Percentiles rank a stretch among this genome's conserved stretches.
These are phyloP conservation scores for Alternaria sp. DNA, from an alignment of 2,329 filamentous ascomycete species.

Conservation along the genomic window DNA sequence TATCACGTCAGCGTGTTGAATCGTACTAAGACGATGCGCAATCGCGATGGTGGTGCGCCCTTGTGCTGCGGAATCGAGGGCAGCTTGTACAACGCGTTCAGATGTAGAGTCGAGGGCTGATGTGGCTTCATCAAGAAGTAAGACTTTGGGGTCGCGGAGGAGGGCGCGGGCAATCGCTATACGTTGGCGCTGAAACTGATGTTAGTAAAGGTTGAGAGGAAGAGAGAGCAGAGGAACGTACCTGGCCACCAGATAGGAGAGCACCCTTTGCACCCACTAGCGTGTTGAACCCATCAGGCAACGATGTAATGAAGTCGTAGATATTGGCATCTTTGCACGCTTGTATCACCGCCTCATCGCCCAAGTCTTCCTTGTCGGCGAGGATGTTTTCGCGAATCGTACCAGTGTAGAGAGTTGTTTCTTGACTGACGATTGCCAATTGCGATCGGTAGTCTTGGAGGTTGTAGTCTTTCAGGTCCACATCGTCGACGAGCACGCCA, in stretches of 20 bases:
- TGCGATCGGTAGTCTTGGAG: constrained; percentile 85
- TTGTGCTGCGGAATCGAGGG: constrained; percentile 81
- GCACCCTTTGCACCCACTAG: constrained; percentile 85
- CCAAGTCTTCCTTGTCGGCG: constrained; percentile 67
- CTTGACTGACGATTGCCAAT: constrained; percentile 92
- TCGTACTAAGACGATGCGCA: constrained; percentile 89
- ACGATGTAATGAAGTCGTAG: constrained; percentile 49
- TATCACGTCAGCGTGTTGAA: constrained; percentile 93
- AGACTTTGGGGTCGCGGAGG: constrained; percentile 88
- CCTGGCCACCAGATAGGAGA: constrained; percentile 69
- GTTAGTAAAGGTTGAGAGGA: background rate
- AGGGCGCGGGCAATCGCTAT: constrained; percentile 92
- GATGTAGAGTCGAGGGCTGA: constrained; percentile 50
- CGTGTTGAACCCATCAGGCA: constrained; percentile 79
- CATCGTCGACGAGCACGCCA: constrained; percentile 81
- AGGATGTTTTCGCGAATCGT: constrained; percentile 90
- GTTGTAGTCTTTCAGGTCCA: constrained; percentile 79
- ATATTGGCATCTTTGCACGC: constrained; percentile 75
- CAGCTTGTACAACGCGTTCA: constrained; percentile 82
- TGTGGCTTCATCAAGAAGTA: constrained; percentile 59
- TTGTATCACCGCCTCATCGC: constrained; percentile 76
- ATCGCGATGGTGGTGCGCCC: constrained; percentile 94
- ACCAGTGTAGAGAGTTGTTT: constrained; percentile 93
- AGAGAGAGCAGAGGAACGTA: background rate
- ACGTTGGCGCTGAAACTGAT: constrained; percentile 77